Evolutionary conservation across 169 alveolate genomes (phyloP).

Genomic region (Eimeria sp.): DNA sequence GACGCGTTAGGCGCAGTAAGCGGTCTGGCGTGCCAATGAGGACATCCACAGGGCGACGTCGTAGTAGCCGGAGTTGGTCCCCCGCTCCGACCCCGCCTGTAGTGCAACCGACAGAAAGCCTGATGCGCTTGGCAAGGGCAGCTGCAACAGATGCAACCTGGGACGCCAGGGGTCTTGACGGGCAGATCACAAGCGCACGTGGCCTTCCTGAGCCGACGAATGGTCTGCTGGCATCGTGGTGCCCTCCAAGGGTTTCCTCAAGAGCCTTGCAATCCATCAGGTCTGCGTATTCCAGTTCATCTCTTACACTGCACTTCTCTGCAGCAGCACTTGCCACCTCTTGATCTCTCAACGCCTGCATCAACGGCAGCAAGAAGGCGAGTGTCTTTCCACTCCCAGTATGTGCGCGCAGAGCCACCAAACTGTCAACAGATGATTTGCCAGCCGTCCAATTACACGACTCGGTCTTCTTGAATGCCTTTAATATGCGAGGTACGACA

Average conservation of each 20-base stretch:
- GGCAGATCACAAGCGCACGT: slow-evolving; percentile 68
- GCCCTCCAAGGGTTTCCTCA: slow-evolving; percentile 37
- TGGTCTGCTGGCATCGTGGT: background rate
- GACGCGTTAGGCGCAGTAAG: slow-evolving; percentile 49
- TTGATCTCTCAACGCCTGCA: slow-evolving; percentile 72
- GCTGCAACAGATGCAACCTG: slow-evolving; percentile 73
- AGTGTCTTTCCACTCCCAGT: slow-evolving; percentile 94
- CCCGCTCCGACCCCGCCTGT: slow-evolving; percentile 75
- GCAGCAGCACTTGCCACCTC: slow-evolving; percentile 67
- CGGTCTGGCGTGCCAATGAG: slow-evolving; percentile 81
- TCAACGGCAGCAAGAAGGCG: slow-evolving; percentile 92
- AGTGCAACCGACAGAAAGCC: slow-evolving; percentile 72
- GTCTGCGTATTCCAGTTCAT: slow-evolving; percentile 9
- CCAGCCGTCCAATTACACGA: background rate
- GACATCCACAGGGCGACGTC: slow-evolving; percentile 53
- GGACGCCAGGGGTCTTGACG: slow-evolving; percentile 55
- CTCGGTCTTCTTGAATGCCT: background rate
- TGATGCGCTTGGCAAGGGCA: slow-evolving; percentile 49
- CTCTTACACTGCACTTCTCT: background rate
- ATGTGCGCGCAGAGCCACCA: slow-evolving; percentile 84
- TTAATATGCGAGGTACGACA: slow-evolving; percentile 32
- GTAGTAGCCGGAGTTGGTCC: slow-evolving; percentile 61
- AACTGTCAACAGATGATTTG: slow-evolving; percentile 18
- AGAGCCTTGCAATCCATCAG: slow-evolving; percentile 65
- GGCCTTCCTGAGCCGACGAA: background rate